Percentiles rank a stretch among this genome's conserved stretches.
Evolutionary conservation across 257 asterid genomes (phyloP).

Genomic region (Nicotiana knightiana): DNA sequence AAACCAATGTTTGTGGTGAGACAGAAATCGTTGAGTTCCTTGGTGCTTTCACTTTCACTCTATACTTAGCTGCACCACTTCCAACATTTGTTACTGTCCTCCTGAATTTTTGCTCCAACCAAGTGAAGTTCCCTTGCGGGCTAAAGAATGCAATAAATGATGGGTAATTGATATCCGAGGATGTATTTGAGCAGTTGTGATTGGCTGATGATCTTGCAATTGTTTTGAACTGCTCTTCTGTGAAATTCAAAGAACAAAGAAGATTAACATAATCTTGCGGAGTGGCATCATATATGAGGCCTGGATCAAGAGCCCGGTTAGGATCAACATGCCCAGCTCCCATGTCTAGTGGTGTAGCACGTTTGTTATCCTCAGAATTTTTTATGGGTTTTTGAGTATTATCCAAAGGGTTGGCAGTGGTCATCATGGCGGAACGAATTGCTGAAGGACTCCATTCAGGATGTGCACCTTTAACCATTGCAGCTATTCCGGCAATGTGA

Average conservation of each 20-base stretch:
- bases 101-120: background rate
- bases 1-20: background rate
- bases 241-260: slow-evolving; percentile 14
- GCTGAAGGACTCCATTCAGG: slow-evolving; percentile 50
- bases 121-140: background rate
- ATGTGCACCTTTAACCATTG: slow-evolving; percentile 36
- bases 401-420: slow-evolving; percentile 30
- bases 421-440: slow-evolving; percentile 37
- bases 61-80: background rate
- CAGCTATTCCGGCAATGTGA: slow-evolving; percentile 37
- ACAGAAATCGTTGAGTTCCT: slow-evolving; percentile 2
- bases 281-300: slow-evolving; percentile 10
- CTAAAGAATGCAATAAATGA: slow-evolving; percentile 7
- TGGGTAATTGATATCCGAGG: slow-evolving; percentile 23
- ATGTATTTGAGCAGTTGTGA: slow-evolving; percentile 9
- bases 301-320: slow-evolving; percentile 14
- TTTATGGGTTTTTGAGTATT: slow-evolving; percentile 15
- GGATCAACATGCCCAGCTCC: slow-evolving; percentile 18
- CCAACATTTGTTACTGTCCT: slow-evolving; percentile 22
- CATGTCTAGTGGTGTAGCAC: slow-evolving; percentile 12
- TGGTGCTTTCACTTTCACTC: slow-evolving; percentile 1
- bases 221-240: slow-evolving; percentile 6
- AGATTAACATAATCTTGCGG: slow-evolving; percentile 11
- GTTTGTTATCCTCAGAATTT: slow-evolving; percentile 5
- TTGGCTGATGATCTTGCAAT: slow-evolving; percentile 12